These are phyloP conservation scores for Seiridium cupressi DNA, from an alignment of 2,329 filamentous ascomycete genomes.

Conservation along the genomic window DNA sequence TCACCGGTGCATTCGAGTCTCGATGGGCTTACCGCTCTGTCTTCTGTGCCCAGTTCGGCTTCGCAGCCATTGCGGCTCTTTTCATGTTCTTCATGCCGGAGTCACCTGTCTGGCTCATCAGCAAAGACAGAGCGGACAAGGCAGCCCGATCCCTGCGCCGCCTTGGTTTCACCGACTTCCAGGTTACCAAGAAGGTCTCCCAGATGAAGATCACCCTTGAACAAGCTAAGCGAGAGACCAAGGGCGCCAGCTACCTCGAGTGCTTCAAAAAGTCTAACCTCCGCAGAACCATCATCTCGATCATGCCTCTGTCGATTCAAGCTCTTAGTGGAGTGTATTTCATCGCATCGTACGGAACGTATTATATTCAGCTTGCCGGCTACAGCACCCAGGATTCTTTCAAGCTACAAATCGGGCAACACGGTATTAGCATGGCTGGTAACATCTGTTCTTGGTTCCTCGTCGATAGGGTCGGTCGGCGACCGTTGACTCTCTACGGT, in stretches of 20 bases:
- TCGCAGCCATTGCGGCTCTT: constrained; percentile 19
- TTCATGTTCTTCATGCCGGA: constrained; percentile 38
- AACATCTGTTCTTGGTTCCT: constrained; percentile 38
- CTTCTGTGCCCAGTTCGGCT: constrained; percentile 31
- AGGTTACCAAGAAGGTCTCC: constrained; percentile 26
- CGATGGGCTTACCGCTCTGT: constrained; percentile 33
- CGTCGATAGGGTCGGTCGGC: constrained; percentile 34
- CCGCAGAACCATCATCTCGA: constrained; percentile 14
- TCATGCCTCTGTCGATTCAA: constrained; percentile 9
- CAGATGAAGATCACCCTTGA: constrained; percentile 29
- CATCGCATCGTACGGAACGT: constrained; percentile 8
- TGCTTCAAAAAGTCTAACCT: constrained; percentile 38
- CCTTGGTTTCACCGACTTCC: constrained; percentile 25
- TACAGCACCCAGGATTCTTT: constrained; percentile 25
- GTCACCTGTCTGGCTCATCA: constrained; percentile 39
- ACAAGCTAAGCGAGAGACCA: constrained; percentile 30
- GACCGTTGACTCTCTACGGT: constrained; percentile 34
- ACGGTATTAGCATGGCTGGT: constrained; percentile 34
- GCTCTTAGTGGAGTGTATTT: constrained; percentile 7
- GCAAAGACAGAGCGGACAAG: constrained; percentile 29
- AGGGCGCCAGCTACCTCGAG: constrained; percentile 35
- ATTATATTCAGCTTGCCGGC: constrained; percentile 12
- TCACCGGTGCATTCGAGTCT: constrained; percentile 20
- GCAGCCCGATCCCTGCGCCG: constrained; percentile 32
- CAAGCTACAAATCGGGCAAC: constrained; percentile 36